Evolutionary conservation across 352 stramenopile species (phyloP).

Genomic region (Phytophthora podocarpi): DNA sequence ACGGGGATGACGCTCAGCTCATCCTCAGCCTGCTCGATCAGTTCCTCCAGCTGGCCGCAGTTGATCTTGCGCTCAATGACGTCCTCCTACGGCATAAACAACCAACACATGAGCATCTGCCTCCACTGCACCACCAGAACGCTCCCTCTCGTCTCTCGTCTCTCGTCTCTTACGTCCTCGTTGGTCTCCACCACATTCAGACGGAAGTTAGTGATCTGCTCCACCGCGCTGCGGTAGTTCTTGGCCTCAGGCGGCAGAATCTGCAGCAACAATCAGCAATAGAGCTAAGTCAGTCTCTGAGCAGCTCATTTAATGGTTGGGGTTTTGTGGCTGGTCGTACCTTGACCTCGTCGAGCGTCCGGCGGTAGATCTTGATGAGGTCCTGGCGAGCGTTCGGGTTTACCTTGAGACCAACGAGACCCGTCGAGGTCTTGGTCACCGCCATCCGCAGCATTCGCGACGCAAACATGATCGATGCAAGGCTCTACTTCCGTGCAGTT

Average conservation of each 20-base stretch:
- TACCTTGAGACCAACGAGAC: constrained; percentile 82
- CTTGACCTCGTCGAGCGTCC: constrained; percentile 84
- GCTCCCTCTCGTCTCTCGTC: not conserved
- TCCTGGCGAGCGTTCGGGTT: constrained; percentile 85
- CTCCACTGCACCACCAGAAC: constrained; percentile 22
- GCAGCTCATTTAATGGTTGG: not conserved
- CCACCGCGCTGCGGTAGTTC: constrained; percentile 78
- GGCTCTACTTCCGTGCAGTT: constrained; percentile 24
- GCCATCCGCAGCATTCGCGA: constrained; percentile 84
- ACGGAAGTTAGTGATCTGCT: constrained; percentile 88
- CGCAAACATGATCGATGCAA: constrained; percentile 69
- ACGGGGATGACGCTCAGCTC: constrained; percentile 86
- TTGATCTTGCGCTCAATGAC: constrained; percentile 87
- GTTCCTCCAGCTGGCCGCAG: constrained; percentile 87
- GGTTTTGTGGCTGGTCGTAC: constrained; percentile 27
- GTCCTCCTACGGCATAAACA: constrained; percentile 50
- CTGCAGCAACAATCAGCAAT: constrained; percentile 35
- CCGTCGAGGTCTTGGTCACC: constrained; percentile 88
- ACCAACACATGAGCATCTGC: not conserved
- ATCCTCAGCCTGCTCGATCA: constrained; percentile 89
- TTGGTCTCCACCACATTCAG: constrained; percentile 76
- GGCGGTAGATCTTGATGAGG: constrained; percentile 85
- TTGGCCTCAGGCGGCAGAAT: constrained; percentile 68
- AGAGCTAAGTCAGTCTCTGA: constrained; percentile 5
- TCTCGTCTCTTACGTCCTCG: constrained; percentile 59